Evolutionary conservation across 257 asterid genomes (phyloP).

Genomic region (Jacaranda mimosifolia): DNA sequence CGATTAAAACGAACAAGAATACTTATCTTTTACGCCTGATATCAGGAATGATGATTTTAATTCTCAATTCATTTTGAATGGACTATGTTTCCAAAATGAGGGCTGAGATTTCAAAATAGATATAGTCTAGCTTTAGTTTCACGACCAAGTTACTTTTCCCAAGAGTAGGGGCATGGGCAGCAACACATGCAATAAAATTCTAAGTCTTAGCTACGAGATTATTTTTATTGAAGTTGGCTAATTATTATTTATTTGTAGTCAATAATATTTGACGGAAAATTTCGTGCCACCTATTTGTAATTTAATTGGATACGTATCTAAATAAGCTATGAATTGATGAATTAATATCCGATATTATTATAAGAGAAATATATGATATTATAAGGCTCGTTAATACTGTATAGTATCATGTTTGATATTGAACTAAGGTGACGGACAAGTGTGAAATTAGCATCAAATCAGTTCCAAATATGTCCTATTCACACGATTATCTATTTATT

Average conservation of each 20-base stretch:
- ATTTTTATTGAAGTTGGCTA: background rate
- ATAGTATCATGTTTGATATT: no score
- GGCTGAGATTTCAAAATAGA: background rate
- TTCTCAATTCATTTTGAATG: background rate
- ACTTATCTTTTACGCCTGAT: background rate
- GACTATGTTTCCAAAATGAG: background rate
- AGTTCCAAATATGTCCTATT: no score
- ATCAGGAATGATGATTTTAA: background rate
- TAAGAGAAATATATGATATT: no score
- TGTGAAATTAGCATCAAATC: no score
- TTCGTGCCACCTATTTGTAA: no score
- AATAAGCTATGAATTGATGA: no score
- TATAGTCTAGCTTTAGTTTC: conserved; percentile 1
- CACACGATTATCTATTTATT: no score
- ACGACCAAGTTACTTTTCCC: conserved; percentile 1
- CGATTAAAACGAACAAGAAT: background rate
- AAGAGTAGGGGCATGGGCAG: background rate
- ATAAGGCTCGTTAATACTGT: no score
- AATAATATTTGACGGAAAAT: no score
- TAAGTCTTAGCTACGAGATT: background rate
- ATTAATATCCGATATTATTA: no score
- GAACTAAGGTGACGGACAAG: no score
- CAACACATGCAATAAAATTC: conserved; percentile 16
- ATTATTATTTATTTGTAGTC: background rate
- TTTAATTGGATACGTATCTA: no score